A percentile compares a stretch with the other conserved stretches of the same genome.
Evolutionary conservation across 345 rosid genomes (phyloP).

Genomic region (Gynandropsis gynandra): DNA sequence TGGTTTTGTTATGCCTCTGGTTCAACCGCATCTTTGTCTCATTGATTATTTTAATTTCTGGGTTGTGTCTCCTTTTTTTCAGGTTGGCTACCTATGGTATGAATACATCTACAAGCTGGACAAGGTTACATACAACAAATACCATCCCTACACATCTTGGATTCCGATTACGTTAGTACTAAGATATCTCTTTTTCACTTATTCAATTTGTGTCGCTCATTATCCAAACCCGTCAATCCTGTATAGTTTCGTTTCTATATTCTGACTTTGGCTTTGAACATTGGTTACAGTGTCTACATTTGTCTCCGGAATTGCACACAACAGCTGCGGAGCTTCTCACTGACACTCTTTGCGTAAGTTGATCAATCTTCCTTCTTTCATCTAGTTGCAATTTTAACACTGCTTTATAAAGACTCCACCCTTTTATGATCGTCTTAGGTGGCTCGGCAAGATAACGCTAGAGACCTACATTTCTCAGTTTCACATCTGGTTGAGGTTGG

Average conservation of each 20-base stretch:
- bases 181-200: neutral
- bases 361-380: too few species aligned
- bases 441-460: slow-evolving; percentile 95
- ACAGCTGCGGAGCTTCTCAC: too few species aligned
- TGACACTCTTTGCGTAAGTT: too few species aligned
- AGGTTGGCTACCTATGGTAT: slow-evolving; percentile 96
- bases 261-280: slow-evolving; percentile 13
- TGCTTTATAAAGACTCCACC: slow-evolving; percentile 14
- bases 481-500: slow-evolving; percentile 97
- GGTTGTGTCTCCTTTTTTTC: slow-evolving; percentile 13
- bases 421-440: slow-evolving; percentile 37
- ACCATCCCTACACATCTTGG: slow-evolving; percentile 98
- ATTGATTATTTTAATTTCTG: slow-evolving; percentile 7
- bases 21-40: neutral
- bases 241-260: neutral
- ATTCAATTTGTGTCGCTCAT: too few species aligned
- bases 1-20: slow-evolving; percentile 9
- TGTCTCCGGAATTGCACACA: too few species aligned
- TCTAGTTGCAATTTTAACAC: slow-evolving; percentile 2
- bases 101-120: slow-evolving; percentile 88
- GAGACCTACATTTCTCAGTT: slow-evolving; percentile 95
- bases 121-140: slow-evolving; percentile 88
- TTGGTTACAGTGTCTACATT: too few species aligned
- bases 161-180: slow-evolving; percentile 86
- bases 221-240: neutral